Conservation (phyloP, 2,329 filamentous ascomycete species). For the Byssochlamys sp. region DNA sequence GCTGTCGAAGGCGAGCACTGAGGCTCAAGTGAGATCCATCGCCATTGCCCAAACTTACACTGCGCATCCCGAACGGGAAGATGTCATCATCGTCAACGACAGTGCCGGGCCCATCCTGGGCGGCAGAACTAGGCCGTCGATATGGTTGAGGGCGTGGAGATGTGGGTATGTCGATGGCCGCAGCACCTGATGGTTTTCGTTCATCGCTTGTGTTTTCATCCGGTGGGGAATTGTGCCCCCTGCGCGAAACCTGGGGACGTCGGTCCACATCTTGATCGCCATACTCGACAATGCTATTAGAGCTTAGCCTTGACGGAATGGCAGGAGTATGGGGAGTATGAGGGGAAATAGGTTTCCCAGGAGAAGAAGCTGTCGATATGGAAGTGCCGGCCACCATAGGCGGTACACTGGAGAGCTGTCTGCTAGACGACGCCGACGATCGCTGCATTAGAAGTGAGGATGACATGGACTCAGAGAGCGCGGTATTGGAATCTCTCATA, state of each 20-base stretch:
- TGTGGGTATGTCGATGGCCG: slow-evolving; percentile 41
- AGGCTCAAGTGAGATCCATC: slow-evolving; percentile 25
- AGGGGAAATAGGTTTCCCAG: slow-evolving; percentile 78
- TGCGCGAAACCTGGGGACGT: slow-evolving; percentile 18
- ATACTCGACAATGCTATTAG: slow-evolving; percentile 75
- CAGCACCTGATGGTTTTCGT: slow-evolving; percentile 26
- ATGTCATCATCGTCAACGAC: slow-evolving; percentile 32
- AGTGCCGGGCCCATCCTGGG: slow-evolving; percentile 25
- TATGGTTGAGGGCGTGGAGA: slow-evolving; percentile 35
- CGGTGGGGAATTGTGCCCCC: slow-evolving; percentile 21
- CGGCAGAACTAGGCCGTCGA: slow-evolving; percentile 37
- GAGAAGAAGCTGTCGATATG: slow-evolving; percentile 76
- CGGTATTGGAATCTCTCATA: slow-evolving; percentile 82
- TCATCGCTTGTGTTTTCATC: slow-evolving; percentile 30
- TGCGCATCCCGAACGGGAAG: slow-evolving; percentile 37
- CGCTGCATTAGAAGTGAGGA: slow-evolving; percentile 77
- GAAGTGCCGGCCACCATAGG: slow-evolving; percentile 56
- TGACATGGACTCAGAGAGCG: slow-evolving; percentile 83
- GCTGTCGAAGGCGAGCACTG: slow-evolving; percentile 23
- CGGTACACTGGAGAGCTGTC: slow-evolving; percentile 58
- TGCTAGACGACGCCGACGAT: slow-evolving; percentile 67
- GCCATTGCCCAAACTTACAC: slow-evolving; percentile 38
- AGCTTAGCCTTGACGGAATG: slow-evolving; percentile 84
- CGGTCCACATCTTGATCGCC: slow-evolving; percentile 30
- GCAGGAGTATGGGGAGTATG: slow-evolving; percentile 89